These are phyloP conservation scores for Abrus precatorius DNA, from an alignment of 306 rosid genomes.

Conservation along the genomic window DNA sequence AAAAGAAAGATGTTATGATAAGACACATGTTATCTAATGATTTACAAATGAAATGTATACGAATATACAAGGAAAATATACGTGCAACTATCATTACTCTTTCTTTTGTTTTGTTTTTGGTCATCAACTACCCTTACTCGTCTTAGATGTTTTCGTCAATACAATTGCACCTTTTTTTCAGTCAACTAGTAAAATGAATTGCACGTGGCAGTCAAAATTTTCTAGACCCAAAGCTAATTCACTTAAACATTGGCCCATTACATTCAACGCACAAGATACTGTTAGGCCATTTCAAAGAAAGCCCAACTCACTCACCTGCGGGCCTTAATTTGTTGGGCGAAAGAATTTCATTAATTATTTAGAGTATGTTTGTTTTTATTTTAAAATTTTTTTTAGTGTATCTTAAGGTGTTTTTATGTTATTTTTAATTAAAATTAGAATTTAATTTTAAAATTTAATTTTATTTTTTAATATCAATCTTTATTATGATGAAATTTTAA, in stretches of 20 bases:
- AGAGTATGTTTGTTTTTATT: no score
- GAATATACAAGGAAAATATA: background rate
- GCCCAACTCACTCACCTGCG: background rate
- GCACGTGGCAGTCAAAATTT: background rate
- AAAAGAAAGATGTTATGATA: background rate
- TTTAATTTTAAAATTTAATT: no score
- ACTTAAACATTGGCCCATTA: background rate
- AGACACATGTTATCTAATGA: constrained; percentile 9
- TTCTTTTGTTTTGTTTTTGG: no score
- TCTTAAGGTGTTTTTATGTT: no score
- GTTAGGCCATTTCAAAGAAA: background rate
- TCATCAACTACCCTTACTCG: no score
- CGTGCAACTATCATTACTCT: background rate
- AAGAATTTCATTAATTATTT: background rate
- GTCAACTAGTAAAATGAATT: no score
- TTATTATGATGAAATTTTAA: no score
- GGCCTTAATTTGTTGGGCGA: background rate
- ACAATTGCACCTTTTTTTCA: no score
- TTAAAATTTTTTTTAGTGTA: no score
- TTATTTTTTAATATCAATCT: no score
- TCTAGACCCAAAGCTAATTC: background rate
- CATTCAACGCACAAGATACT: background rate
- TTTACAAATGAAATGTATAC: background rate
- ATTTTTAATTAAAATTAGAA: no score
- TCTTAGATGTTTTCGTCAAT: no score